Evolutionary conservation across 306 rosid genomes (phyloP).

Genomic region (Sphenostylis stenocarpa): DNA sequence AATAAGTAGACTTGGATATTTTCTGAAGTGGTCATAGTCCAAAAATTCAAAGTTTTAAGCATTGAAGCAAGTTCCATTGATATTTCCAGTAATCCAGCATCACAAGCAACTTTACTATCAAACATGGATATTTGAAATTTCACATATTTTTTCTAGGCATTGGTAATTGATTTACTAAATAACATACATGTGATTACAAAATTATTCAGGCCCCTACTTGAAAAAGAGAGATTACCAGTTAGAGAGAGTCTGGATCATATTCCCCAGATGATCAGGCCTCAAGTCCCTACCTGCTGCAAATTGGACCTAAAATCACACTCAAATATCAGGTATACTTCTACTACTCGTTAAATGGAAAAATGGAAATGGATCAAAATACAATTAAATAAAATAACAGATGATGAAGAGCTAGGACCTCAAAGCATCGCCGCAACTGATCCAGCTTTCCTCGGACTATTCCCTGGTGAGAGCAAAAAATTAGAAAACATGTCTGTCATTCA

Average conservation of each 20-base stretch:
- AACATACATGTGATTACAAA: not conserved
- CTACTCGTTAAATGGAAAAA: not conserved
- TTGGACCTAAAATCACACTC: slow-evolving; percentile 70
- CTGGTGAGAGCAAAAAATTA: slow-evolving; percentile 38
- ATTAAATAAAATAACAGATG: slow-evolving; percentile 7
- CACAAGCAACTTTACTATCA: not conserved
- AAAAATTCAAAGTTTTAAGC: not conserved
- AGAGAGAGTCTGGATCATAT: slow-evolving; percentile 86
- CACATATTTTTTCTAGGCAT: not conserved
- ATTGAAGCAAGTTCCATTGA: slow-evolving; percentile 7
- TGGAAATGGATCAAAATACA: not conserved
- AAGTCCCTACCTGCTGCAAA: slow-evolving; percentile 98
- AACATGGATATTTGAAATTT: slow-evolving; percentile 8
- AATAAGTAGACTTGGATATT: not conserved
- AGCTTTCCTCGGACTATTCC: slow-evolving; percentile 95
- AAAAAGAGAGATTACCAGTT: slow-evolving; percentile 62
- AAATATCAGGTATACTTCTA: slow-evolving; percentile 25
- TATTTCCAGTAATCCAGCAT: not conserved
- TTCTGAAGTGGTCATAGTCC: not conserved
- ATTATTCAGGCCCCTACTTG: not conserved
- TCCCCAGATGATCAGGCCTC: slow-evolving; percentile 92
- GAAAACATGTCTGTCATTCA: not conserved
- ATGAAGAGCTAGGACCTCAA: slow-evolving; percentile 63
- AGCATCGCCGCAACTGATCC: slow-evolving; percentile 90
- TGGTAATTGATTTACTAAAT: slow-evolving; percentile 5